A percentile compares a stretch with the other conserved stretches of the same genome.
Conservation (phyloP, 139 green algal species). For the Volvox reticuliferus region DNA sequence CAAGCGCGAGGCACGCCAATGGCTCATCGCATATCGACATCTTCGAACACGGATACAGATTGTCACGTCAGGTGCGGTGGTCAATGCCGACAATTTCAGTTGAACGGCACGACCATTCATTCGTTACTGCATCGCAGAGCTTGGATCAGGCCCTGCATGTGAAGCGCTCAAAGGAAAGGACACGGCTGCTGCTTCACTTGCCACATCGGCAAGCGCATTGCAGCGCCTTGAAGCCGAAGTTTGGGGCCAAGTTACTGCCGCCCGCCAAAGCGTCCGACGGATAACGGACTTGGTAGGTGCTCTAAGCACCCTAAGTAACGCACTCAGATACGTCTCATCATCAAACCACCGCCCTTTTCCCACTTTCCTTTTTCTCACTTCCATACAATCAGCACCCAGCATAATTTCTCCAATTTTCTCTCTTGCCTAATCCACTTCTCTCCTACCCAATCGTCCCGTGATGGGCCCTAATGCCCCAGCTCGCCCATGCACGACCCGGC, state of each 20-base stretch:
- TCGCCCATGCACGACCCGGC: not conserved
- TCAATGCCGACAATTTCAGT: not conserved
- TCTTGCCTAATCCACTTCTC: not conserved
- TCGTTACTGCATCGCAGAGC: not conserved
- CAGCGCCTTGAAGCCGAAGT: not conserved
- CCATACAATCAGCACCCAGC: not conserved
- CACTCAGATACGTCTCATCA: not conserved
- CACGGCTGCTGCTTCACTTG: not conserved
- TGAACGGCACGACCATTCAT: too few species aligned
- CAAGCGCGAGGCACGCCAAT: constrained; percentile 6
- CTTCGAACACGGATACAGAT: not conserved
- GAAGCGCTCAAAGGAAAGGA: constrained; percentile 2
- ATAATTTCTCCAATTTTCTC: not conserved
- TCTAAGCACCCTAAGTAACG: not conserved
- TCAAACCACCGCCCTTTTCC: not conserved
- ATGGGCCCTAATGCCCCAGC: not conserved
- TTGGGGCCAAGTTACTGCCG: not conserved
- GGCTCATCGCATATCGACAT: not conserved
- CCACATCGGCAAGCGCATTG: not conserved
- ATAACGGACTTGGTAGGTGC: not conserved
- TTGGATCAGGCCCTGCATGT: not conserved
- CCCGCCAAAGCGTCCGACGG: not conserved
- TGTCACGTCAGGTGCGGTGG: not conserved
- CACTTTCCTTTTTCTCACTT: not conserved
- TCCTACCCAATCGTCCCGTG: not conserved